phyloP scores from a whole-genome alignment of 208 protist genomes.

The Herpetomonas samuelpessoai region DNA sequence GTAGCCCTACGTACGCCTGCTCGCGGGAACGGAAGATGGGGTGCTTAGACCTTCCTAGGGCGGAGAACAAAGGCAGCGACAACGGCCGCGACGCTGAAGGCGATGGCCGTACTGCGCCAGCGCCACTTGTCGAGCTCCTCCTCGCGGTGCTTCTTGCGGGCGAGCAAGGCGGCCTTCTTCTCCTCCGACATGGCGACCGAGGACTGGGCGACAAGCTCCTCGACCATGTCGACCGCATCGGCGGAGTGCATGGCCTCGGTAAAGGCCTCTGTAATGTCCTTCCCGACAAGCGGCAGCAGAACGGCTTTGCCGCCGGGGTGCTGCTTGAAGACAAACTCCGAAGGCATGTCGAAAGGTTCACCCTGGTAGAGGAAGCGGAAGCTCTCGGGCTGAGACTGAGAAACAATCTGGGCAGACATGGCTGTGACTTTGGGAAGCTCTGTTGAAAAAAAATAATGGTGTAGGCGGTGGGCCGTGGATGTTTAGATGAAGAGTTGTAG shows the following conservation, averaged over 20 bases:
- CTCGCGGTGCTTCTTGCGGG: slow-evolving; percentile 9
- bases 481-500: background rate
- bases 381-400: background rate
- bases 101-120: slow-evolving; percentile 24
- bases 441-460: too few relatives aligned
- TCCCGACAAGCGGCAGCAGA: background rate
- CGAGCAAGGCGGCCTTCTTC: slow-evolving; percentile 8
- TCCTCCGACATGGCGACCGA: slow-evolving; percentile 7
- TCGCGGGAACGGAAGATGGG: too few relatives aligned
- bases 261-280: background rate
- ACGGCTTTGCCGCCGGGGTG: slow-evolving; percentile 8
- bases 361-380: slow-evolving; percentile 9
- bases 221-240: slow-evolving; percentile 13
- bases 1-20: too few relatives aligned
- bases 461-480: background rate
- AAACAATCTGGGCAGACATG: background rate
- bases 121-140: slow-evolving; percentile 18
- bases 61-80: slow-evolving; percentile 16
- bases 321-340: slow-evolving; percentile 12
- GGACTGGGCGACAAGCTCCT: slow-evolving; percentile 8
- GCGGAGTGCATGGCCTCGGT: background rate
- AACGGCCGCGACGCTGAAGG: slow-evolving; percentile 14
- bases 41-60: slow-evolving; percentile 1
- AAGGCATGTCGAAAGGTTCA: slow-evolving; percentile 3
- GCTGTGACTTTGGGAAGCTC: too few relatives aligned